Evolutionary conservation across 352 stramenopile species (phyloP).

Genomic region (Globisporangium carolinianum): DNA sequence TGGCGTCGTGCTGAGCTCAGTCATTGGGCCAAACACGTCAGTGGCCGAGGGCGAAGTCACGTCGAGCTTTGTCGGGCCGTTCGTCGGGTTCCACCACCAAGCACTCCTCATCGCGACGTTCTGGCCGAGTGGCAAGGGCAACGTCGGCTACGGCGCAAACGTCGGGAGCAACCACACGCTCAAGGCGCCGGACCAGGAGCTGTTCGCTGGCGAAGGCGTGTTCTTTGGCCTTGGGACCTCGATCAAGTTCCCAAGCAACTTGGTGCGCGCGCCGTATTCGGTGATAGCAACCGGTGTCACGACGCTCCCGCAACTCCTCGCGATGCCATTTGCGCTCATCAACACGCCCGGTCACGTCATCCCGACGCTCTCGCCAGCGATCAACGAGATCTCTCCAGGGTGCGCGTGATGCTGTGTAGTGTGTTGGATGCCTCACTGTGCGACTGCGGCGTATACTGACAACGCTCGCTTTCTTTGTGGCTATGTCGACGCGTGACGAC

Average conservation of each 20-base stretch:
- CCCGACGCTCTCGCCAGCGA: constrained; percentile 63
- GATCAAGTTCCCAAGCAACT: constrained; percentile 94
- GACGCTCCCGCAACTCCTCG: constrained; percentile 81
- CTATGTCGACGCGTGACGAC: not conserved
- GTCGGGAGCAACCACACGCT: constrained; percentile 96
- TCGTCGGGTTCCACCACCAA: constrained; percentile 94
- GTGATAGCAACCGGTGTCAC: constrained; percentile 92
- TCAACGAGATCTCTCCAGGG: constrained; percentile 81
- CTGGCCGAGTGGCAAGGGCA: constrained; percentile 91
- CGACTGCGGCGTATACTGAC: constrained; percentile 11
- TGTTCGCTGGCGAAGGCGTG: constrained; percentile 89
- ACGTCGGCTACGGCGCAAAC: constrained; percentile 93
- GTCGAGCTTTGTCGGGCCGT: constrained; percentile 88
- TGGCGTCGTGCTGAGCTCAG: constrained; percentile 77
- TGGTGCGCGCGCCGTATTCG: constrained; percentile 88
- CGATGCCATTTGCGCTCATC: constrained; percentile 79
- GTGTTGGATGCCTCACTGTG: not conserved
- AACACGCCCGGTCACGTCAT: constrained; percentile 74
- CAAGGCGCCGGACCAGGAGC: constrained; percentile 87
- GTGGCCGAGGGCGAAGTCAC: constrained; percentile 89
- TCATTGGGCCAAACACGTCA: constrained; percentile 82
- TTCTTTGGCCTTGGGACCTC: constrained; percentile 94
- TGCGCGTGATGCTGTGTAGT: constrained; percentile 5
- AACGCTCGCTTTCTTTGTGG: constrained; percentile 2
- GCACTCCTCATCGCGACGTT: constrained; percentile 88